These are phyloP conservation scores for Rubroboletus pulcherrimus DNA, from an alignment of 768 basidiomycete genomes.

Conservation along the genomic window DNA sequence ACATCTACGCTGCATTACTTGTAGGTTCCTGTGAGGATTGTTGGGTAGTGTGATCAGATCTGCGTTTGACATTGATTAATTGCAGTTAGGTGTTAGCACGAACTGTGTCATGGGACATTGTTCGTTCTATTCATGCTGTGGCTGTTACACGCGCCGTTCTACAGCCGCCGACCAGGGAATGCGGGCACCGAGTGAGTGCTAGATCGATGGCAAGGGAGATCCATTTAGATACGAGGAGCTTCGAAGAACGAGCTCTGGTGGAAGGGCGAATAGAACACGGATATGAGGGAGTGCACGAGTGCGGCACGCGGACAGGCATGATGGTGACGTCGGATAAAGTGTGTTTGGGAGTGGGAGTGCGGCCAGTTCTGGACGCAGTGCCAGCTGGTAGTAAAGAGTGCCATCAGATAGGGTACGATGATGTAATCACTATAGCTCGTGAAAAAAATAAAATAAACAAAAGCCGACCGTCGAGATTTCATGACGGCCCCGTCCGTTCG, in stretches of 20 bases:
- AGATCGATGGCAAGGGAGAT: background rate
- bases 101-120: background rate
- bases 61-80: slow-evolving; percentile 1
- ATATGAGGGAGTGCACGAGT: slow-evolving; percentile 15
- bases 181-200: background rate
- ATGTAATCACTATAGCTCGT: slow-evolving; percentile 24
- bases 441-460: slow-evolving; percentile 4
- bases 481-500: too few relatives aligned
- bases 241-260: slow-evolving; percentile 3
- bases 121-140: slow-evolving; percentile 3
- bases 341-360: background rate
- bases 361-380: slow-evolving; percentile 5
- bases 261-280: slow-evolving; percentile 7
- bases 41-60: background rate
- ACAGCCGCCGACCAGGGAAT: slow-evolving; percentile 13
- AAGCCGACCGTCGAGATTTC: background rate
- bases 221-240: background rate
- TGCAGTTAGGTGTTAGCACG: background rate
- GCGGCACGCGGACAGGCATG: slow-evolving; percentile 1
- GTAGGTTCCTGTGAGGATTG: background rate
- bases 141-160: slow-evolving; percentile 5
- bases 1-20: background rate
- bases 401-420: slow-evolving; percentile 24
- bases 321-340: background rate
- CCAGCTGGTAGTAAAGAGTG: slow-evolving; percentile 6